Base-by-base conservation (phyloP, 768 basidiomycete species). In the Termitomyces sp. region DNA sequence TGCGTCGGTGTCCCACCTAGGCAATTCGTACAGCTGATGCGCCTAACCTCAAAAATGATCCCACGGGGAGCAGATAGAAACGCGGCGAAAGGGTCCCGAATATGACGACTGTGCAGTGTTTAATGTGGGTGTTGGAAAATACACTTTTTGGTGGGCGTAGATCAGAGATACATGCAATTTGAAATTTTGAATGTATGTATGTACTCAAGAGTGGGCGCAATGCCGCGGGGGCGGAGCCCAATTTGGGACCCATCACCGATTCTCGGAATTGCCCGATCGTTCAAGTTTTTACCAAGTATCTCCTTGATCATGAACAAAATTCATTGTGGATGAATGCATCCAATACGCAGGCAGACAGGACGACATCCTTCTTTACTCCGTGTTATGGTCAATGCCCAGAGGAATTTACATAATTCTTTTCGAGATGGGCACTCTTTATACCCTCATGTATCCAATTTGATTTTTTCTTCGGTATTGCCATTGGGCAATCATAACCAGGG, bases 401-500 rank as follows among this genome's bases (percentile, higher is more conserved):
- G 1, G 25, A 36, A 36, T 36, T 5, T 6, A 20, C 11, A 11
- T 16, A n/a, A n/a, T n/a, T n/a, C 15, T 16, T 20, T 33, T 25
- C 10, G 11, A n/a, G 16, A 31, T 32, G 11, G 29, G 50, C 7
- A 31, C 20, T 31, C 50, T 51, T 51, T 52, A 31, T 22, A 42
- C n/a, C n/a, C n/a, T 25, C 11, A 40, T 52, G 23, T 20, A 36
- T 52, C 50, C 39, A 32, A 41, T 10, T 50, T 18, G 16, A 50
- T 47, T 47, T 47, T 5, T 20, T 31, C 15, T 33, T 40, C 9
- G 3, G 25, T 27, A 51, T 41, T 41, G 36, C 9, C 39, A 41
- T 54, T 77, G 74, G 73, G 50, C 64, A 9, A 12, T 69, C 3
- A 70, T 70, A 70, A 63, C 66, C 60, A 60, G 32, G 46, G 68